Evolutionary conservation across 495 filamentous ascomycete species (phyloP), one percentile per base, ranked within the genome.

Genomic region (Aeminium ludgeri): DNA sequence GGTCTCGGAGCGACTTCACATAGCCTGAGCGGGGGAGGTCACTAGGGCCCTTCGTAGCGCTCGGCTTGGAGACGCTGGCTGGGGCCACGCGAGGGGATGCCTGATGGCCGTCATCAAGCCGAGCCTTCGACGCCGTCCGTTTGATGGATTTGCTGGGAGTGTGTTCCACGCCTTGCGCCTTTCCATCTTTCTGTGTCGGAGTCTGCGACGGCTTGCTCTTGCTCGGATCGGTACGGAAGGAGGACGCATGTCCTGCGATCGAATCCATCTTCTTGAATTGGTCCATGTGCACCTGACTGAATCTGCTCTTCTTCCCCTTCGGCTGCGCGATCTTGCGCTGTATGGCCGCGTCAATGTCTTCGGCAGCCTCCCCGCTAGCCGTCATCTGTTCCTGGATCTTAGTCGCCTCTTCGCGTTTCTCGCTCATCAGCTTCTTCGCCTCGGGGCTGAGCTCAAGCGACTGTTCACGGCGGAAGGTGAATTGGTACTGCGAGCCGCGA

Each of bases 231-330:
- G 73, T 71, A 28, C 86, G 70, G 65, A 82, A 85, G 12, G 75
- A 67, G 5, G 86, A 89, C 3, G 82, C 63, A 61, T 95, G 86
- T 41, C 74, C 75, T 17, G 72, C 82, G 57, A 95, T 95, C 10
- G 84, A 92, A 51, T 92, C 84, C 86, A 95, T 92, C 67, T 89
- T 95, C 60, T 80, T 83, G 64, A 95, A 95, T 53, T 86, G 69
- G 36, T 74, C 72, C 72, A 80, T 80, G 55, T 95, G 86, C 36
- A 69, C 73, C 41, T 82, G 73, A 51, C 82, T 91, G 61, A 76
- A 95, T 3, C 86, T 70, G 29, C 74, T 63, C 34, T 69, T 66
- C 55, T 78, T 87, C 37, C 83, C 78, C 59, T 78, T 89, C 15
- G 86, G 72, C 35, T 69, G 66, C 4, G 78, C 83, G 46, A 91